These are phyloP conservation scores for Fusarium sp. DNA, from an alignment of 2,329 filamentous ascomycete species.

Conservation along the genomic window DNA sequence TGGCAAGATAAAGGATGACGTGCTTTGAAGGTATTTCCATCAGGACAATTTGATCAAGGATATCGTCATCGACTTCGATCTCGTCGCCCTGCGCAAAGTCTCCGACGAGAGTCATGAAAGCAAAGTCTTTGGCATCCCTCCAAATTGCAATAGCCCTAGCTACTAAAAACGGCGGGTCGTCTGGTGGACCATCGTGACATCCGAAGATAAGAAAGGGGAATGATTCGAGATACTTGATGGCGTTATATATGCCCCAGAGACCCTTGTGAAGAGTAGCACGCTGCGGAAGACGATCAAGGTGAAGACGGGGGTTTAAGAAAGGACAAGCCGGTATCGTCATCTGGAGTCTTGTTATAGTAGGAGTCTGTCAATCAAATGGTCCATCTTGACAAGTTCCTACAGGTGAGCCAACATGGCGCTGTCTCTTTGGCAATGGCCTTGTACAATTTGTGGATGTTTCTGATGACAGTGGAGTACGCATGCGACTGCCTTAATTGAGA, in stretches of 20 bases:
- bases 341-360: too few species aligned
- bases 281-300: too few species aligned
- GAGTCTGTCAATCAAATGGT: too few species aligned
- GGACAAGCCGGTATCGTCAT: too few species aligned
- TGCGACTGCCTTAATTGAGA: too few species aligned
- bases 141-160: not conserved
- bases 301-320: too few species aligned
- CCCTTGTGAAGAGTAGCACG: fast-evolving
- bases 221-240: fast-evolving
- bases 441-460: too few species aligned
- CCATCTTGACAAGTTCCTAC: too few species aligned
- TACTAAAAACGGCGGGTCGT: not conserved
- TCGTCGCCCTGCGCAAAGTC: fast-evolving
- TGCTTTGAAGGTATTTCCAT: not conserved
- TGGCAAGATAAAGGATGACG: not conserved
- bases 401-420: too few species aligned
- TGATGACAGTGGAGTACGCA: too few species aligned
- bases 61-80: not conserved
- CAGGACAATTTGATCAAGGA: not conserved
- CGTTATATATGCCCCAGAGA: not conserved
- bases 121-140: fast-evolving
- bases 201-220: not conserved
- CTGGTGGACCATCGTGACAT: fast-evolving
- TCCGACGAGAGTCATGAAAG: fast-evolving
- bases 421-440: too few species aligned